Evolutionary conservation across 2,329 filamentous ascomycete genomes (phyloP).

Genomic region (Aureobasidium subglaciale): DNA sequence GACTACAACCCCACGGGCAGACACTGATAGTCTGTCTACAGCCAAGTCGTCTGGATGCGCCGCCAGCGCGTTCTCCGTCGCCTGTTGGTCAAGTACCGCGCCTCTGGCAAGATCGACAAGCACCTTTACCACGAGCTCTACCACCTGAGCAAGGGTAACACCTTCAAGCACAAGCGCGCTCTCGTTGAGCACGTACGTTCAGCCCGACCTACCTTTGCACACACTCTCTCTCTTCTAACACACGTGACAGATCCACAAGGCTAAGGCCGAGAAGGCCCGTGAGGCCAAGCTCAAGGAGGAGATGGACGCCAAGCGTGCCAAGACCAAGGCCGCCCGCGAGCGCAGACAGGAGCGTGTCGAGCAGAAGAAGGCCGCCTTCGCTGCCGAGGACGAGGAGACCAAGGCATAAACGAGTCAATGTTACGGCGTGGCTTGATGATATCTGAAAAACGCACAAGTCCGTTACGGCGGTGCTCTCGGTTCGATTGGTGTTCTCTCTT

Average conservation of each 20-base stretch:
- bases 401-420: conserved; percentile 19
- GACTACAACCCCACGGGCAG: background rate
- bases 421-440: conserved; percentile 16
- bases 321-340: conserved; percentile 99
- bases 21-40: conserved; percentile 40
- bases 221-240: conserved; percentile 17
- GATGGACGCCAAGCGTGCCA: conserved; percentile 78
- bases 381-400: conserved; percentile 58
- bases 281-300: conserved; percentile 95
- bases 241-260: conserved; percentile 81
- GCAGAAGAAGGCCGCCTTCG: conserved; percentile 83
- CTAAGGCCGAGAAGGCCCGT: conserved; percentile 98
- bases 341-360: conserved; percentile 87
- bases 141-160: conserved; percentile 99
- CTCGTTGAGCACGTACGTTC: conserved; percentile 98
- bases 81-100: conserved; percentile 99
- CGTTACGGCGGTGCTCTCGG: conserved; percentile 16
- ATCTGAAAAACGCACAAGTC: conserved; percentile 15
- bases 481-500: conserved; percentile 15
- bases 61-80: conserved; percentile 98
- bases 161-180: conserved; percentile 99
- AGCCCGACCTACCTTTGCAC: conserved; percentile 23
- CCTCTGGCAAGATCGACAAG: conserved; percentile 99
- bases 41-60: conserved; percentile 99
- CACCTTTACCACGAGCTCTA: conserved; percentile 99